Evolutionary conservation across 192 early-diverging fungal species (phyloP), one percentile per base, ranked within the genome.

Genomic region (Backusella liffmaniae): DNA sequence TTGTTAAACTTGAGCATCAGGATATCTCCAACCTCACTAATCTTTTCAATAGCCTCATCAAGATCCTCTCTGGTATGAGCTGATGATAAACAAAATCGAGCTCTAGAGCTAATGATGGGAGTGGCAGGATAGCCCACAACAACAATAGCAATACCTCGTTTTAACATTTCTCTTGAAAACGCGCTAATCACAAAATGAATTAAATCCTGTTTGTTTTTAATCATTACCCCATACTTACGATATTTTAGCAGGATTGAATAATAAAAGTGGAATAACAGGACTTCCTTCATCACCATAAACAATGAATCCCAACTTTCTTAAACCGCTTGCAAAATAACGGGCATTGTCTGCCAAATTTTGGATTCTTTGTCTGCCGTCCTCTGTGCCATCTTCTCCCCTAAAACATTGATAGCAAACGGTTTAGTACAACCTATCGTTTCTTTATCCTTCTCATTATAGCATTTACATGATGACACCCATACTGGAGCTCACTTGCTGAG

Each of bases 91-190:
- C 97, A 99, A 90, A 99, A 97, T 65, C 97, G 86, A 41, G 97
- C 96, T 65, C 97, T 89, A 4, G 92, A 92, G 1, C 94, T 94
- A 76, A 99, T 95, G 73, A 98, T 97, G n/a, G 98, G 96, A 5
- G 98, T 99, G 12, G 97, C 98, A 3, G 97, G 98, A 82, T 97
- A 96, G 49, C 94, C 96, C 4, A 99, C 98, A 1, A 99, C 98
- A 23, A 97, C 96, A 15, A 98, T 95, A 23, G 96, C 96, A 72
- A 99, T 92, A 4, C 53, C 93, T 66, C 96, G 89, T 76, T 91
- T 88, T 42, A 98, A 88, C 74, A 91, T 90, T 83, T 96, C 96
- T 44, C 97, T 90, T 59, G 95, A 97, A 79, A 99, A 99, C 44
- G 97, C 98, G 35, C 84, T 85, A 72, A 36, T 29, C 26, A 15